Percentiles rank a stretch among this genome's conserved stretches.
Evolutionary conservation across 1,284 basidiomycete genomes (phyloP).

Genomic region (Irpex sp.): DNA sequence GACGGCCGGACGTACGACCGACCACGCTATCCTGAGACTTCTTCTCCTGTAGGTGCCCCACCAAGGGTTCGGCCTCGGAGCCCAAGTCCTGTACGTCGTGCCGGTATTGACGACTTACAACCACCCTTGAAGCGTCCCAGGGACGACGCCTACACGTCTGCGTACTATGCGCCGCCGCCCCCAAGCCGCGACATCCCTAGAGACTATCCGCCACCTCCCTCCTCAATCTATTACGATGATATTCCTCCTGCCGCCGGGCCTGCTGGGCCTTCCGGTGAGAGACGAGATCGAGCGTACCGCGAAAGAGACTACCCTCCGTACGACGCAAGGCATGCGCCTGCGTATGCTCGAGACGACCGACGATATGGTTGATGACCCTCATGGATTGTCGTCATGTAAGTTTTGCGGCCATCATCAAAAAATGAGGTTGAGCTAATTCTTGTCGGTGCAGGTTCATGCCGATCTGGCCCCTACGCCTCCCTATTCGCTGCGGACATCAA

Average conservation of each 20-base stretch:
- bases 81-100: constrained; percentile 24
- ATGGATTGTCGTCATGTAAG: neutral
- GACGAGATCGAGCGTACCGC: constrained; percentile 22
- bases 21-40: constrained; percentile 19
- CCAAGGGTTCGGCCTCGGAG: constrained; percentile 30
- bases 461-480: neutral
- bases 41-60: constrained; percentile 18
- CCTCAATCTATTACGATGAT: constrained; percentile 23
- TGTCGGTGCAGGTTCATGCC: neutral
- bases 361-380: neutral
- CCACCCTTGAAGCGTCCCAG: constrained; percentile 30
- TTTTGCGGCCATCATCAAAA: neutral
- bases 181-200: constrained; percentile 12
- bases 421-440: neutral
- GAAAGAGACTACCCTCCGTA: constrained; percentile 23
- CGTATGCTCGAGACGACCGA: neutral
- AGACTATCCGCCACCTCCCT: constrained; percentile 18
- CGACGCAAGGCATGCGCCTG: constrained; percentile 13
- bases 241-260: constrained; percentile 11
- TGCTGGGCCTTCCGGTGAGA: constrained; percentile 9
- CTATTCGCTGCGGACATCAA: neutral
- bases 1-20: constrained; percentile 19
- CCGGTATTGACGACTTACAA: constrained; percentile 23
- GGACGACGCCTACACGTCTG: constrained; percentile 23
- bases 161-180: constrained; percentile 19